Evolutionary conservation across 306 rosid genomes (phyloP).

Genomic region (Citrullus mucosospermus): DNA sequence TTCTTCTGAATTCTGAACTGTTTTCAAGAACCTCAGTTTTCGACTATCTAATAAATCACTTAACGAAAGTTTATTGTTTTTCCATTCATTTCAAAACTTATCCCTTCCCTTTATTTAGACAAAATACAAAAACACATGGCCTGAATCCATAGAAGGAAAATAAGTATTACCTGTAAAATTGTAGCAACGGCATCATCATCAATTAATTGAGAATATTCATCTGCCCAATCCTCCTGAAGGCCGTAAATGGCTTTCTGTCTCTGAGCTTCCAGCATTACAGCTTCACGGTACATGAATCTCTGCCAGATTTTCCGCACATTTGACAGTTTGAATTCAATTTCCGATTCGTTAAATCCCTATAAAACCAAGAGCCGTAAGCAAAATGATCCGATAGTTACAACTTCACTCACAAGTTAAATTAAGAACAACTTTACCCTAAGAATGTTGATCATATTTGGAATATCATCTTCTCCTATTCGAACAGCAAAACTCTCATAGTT

Average conservation of each 20-base stretch:
- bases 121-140: not conserved
- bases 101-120: not conserved
- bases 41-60: not conserved
- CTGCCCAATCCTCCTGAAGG: slow-evolving; percentile 56
- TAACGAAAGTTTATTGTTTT: not conserved
- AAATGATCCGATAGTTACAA: not conserved
- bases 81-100: not conserved
- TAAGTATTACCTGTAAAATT: slow-evolving; percentile 47
- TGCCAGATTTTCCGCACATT: slow-evolving; percentile 76
- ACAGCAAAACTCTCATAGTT: slow-evolving; percentile 81
- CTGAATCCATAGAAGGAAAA: not conserved
- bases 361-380: not conserved
- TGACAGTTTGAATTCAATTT: slow-evolving; percentile 54
- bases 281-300: slow-evolving; percentile 68
- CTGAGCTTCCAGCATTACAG: slow-evolving; percentile 79
- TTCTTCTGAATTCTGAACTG: not conserved
- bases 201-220: slow-evolving; percentile 31
- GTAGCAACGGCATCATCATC: slow-evolving; percentile 67
- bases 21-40: not conserved
- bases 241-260: slow-evolving; percentile 51
- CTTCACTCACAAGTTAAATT: not conserved
- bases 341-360: slow-evolving; percentile 63
- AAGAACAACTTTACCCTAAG: slow-evolving; percentile 39
- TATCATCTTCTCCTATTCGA: slow-evolving; percentile 62
- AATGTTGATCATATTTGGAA: slow-evolving; percentile 59